Conservation (phyloP, 139 green algal genomes). For the Coelastrella sp. region DNA sequence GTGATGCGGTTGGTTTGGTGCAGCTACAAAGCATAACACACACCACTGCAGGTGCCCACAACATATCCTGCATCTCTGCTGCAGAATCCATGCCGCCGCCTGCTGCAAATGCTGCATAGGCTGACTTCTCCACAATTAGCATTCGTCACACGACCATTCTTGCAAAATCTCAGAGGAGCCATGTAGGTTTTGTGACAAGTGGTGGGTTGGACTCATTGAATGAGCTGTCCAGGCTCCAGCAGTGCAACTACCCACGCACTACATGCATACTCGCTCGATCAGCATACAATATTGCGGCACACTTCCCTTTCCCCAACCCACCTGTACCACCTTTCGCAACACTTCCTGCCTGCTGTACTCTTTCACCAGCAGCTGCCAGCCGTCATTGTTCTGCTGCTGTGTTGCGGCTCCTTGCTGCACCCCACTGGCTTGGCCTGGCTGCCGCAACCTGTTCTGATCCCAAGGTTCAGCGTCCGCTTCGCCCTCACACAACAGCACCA, state of each 20-base stretch:
- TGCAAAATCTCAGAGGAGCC: no score
- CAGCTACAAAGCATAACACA: no score
- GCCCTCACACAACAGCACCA: slow-evolving; percentile 23
- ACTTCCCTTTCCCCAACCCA: background rate
- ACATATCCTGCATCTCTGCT: no score
- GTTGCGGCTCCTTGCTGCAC: background rate
- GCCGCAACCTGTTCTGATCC: slow-evolving; percentile 23
- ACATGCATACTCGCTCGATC: background rate
- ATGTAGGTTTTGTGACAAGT: no score
- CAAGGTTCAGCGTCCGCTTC: slow-evolving; percentile 21
- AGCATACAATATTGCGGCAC: background rate
- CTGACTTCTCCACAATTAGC: no score
- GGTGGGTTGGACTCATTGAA: no score
- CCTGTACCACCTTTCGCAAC: slow-evolving; percentile 56
- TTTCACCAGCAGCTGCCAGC: slow-evolving; percentile 56
- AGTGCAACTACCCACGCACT: no score
- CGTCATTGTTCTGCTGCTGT: background rate
- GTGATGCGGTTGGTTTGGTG: background rate
- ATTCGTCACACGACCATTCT: no score
- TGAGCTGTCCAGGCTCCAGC: no score
- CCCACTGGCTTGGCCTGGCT: background rate
- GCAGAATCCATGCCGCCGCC: no score
- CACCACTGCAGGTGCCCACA: no score
- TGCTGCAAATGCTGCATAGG: no score
- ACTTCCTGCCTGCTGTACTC: slow-evolving; percentile 55